These are phyloP conservation scores for Starmera amethionina DNA, from an alignment of 805 yeast genomes.

Conservation along the genomic window DNA sequence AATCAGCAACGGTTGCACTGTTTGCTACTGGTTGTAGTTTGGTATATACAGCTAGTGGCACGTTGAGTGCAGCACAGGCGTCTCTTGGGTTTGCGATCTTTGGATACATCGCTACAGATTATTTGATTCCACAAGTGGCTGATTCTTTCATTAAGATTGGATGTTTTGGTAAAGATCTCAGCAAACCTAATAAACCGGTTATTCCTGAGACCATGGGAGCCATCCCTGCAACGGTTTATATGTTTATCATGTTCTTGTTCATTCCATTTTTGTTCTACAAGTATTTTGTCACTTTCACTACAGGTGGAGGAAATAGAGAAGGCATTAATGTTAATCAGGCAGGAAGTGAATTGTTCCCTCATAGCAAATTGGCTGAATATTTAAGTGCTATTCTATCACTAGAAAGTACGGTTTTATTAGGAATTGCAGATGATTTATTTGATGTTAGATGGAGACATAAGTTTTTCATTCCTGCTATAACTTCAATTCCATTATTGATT, in stretches of 20 bases:
- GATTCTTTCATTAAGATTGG: slow-evolving; percentile 68
- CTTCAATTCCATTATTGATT: slow-evolving; percentile 81
- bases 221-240: slow-evolving; percentile 70
- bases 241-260: slow-evolving; percentile 72
- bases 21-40: too few relatives aligned
- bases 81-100: slow-evolving; percentile 57
- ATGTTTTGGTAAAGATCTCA: slow-evolving; percentile 74
- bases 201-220: slow-evolving; percentile 93
- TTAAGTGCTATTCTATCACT: slow-evolving; percentile 77
- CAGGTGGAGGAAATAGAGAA: slow-evolving; percentile 51
- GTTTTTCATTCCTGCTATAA: slow-evolving; percentile 90
- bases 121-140: slow-evolving; percentile 61
- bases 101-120: slow-evolving; percentile 52
- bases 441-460: slow-evolving; percentile 98
- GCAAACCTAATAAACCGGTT: slow-evolving; percentile 63
- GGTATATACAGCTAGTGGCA: slow-evolving; percentile 13
- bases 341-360: slow-evolving; percentile 46
- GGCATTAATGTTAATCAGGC: slow-evolving; percentile 18
- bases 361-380: slow-evolving; percentile 74
- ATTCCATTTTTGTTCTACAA: slow-evolving; percentile 84
- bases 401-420: slow-evolving; percentile 75
- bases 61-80: slow-evolving; percentile 23
- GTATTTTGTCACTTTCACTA: slow-evolving; percentile 48
- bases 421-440: slow-evolving; percentile 88
- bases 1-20: background rate